Percentiles rank a stretch among this genome's conserved stretches.
These are phyloP conservation scores for Nannizziopsis barbatae DNA, from an alignment of 2,329 filamentous ascomycete species.

Conservation along the genomic window DNA sequence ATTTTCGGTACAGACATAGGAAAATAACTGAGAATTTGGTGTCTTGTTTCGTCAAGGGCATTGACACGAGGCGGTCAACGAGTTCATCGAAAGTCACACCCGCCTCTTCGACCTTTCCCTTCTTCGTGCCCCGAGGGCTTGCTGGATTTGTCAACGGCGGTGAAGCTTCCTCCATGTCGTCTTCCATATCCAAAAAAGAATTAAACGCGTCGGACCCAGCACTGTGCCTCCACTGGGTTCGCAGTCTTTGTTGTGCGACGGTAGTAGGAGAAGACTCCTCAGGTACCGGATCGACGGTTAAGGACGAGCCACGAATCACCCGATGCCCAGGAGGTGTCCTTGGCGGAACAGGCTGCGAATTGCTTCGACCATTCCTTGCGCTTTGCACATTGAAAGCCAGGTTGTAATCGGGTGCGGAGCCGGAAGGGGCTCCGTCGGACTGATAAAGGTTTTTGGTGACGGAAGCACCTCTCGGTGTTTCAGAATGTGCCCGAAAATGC, in stretches of 20 bases:
- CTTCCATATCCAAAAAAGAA: slow-evolving; percentile 35
- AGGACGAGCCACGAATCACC: slow-evolving; percentile 26
- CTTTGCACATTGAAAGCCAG: slow-evolving; percentile 28
- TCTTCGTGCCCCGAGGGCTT: slow-evolving; percentile 22
- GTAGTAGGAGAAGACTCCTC: slow-evolving; percentile 24
- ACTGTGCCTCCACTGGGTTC: slow-evolving; percentile 31
- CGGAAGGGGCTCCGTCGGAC: slow-evolving; percentile 10
- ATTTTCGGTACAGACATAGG: slow-evolving; percentile 85
- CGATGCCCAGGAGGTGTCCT: slow-evolving; percentile 33
- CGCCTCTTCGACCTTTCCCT: slow-evolving; percentile 27
- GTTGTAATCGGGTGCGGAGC: slow-evolving; percentile 14
- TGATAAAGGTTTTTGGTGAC: slow-evolving; percentile 9
- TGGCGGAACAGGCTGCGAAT: slow-evolving; percentile 40
- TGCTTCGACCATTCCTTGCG: slow-evolving; percentile 41
- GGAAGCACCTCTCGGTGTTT: slow-evolving; percentile 45
- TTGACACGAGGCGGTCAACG: slow-evolving; percentile 73
- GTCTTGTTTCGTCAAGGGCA: slow-evolving; percentile 76
- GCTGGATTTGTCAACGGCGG: slow-evolving; percentile 17
- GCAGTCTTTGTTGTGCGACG: slow-evolving; percentile 25
- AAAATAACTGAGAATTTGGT: slow-evolving; percentile 81
- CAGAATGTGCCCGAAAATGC: slow-evolving; percentile 61
- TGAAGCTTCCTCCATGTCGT: slow-evolving; percentile 28
- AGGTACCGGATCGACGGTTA: slow-evolving; percentile 17
- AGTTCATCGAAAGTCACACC: slow-evolving; percentile 51
- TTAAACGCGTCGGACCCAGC: slow-evolving; percentile 33